Percentiles rank a stretch among this genome's conserved stretches.
These are phyloP conservation scores for Priceomyces fermenticarens DNA, from an alignment of 805 yeast species.

Conservation along the genomic window DNA sequence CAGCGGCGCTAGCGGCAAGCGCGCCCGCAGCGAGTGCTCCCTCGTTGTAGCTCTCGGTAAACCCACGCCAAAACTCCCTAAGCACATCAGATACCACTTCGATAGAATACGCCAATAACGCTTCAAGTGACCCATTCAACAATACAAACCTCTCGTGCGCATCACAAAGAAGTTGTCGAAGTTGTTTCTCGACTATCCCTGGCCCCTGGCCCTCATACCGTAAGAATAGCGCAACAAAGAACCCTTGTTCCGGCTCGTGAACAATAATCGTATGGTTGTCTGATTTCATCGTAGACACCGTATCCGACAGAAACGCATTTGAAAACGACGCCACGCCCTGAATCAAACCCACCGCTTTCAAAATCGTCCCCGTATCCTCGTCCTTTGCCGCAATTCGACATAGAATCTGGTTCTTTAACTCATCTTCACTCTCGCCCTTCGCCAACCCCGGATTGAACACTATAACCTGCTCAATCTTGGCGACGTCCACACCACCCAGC, in stretches of 20 bases:
- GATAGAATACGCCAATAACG: constrained; percentile 6
- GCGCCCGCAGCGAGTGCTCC: constrained; percentile 14
- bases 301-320: constrained; percentile 16
- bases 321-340: constrained; percentile 35
- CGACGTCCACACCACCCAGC: constrained; percentile 2
- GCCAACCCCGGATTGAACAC: constrained; percentile 31
- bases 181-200: constrained; percentile 22
- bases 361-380: constrained; percentile 7
- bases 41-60: constrained; percentile 20
- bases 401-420: constrained; percentile 29
- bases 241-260: constrained; percentile 21
- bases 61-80: constrained; percentile 27
- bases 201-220: constrained; percentile 8
- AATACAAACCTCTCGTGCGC: constrained; percentile 25
- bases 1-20: too few species aligned
- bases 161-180: constrained; percentile 16
- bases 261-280: constrained; percentile 24
- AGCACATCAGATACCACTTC: constrained; percentile 7
- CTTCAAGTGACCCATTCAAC: constrained; percentile 22
- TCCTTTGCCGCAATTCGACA: constrained; percentile 21
- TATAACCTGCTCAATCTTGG: constrained; percentile 19
- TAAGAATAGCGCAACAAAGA: constrained; percentile 23
- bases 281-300: constrained; percentile 21
- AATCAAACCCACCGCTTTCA: constrained; percentile 32
- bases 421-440: constrained; percentile 26